phyloP scores from a whole-genome alignment of 2,329 filamentous ascomycete species.

The Ophiostoma ips region DNA sequence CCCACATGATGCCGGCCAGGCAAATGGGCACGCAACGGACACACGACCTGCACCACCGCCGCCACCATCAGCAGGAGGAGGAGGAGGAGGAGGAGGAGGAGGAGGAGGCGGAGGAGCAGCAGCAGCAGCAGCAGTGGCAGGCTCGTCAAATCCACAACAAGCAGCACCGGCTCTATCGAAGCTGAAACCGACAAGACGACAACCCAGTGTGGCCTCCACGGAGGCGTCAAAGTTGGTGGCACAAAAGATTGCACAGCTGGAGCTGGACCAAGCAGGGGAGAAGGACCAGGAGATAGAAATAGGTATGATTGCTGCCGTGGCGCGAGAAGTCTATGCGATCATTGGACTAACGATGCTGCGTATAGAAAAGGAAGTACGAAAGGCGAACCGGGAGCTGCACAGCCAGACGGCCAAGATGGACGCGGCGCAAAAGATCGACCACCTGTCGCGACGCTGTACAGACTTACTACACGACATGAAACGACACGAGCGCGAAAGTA shows the following conservation, averaged over 20 bases:
- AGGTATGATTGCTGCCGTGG: conserved; percentile 35
- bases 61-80: conserved; percentile 31
- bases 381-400: conserved; percentile 80
- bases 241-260: conserved; percentile 87
- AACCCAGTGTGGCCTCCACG: conserved; percentile 70
- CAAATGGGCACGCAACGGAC: conserved; percentile 24
- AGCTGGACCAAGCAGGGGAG: conserved; percentile 83
- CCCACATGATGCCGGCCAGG: conserved; percentile 17
- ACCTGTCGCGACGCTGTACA: conserved; percentile 78
- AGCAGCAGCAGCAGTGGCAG: no score
- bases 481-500: conserved; percentile 80
- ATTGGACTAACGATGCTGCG: not conserved
- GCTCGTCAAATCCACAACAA: conserved; percentile 25
- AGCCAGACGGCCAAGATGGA: conserved; percentile 85
- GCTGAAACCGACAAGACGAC: conserved; percentile 41
- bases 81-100: no score
- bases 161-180: conserved; percentile 13
- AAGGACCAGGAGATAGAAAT: conserved; percentile 95
- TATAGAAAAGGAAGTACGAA: conserved; percentile 81
- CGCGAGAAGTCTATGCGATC: not conserved
- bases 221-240: conserved; percentile 87
- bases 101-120: no score
- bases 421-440: conserved; percentile 80
- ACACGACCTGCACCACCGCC: conserved; percentile 28
- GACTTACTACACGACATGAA: conserved; percentile 93